phyloP scores from a whole-genome alignment of 2,329 filamentous ascomycete genomes.

The Epichloe typhina region DNA sequence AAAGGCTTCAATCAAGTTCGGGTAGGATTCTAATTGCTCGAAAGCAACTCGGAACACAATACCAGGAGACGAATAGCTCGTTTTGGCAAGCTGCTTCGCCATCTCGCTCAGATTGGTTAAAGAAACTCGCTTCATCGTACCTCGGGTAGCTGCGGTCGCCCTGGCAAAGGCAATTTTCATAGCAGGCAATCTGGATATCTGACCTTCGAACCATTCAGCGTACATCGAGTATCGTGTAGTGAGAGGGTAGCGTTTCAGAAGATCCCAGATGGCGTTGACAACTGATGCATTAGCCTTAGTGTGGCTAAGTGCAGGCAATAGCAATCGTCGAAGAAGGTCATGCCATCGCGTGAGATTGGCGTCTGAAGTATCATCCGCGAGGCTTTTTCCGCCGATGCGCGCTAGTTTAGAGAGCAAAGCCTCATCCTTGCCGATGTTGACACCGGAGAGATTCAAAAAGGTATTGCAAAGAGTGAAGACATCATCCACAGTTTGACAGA shows the following conservation, averaged over 20 bases:
- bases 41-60: constrained; percentile 84
- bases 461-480: constrained; percentile 77
- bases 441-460: constrained; percentile 73
- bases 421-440: constrained; percentile 78
- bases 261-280: constrained; percentile 74
- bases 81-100: constrained; percentile 79
- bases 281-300: constrained; percentile 73
- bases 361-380: constrained; percentile 55
- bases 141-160: constrained; percentile 65
- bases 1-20: constrained; percentile 87
- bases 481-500: constrained; percentile 84
- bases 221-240: constrained; percentile 77
- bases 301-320: constrained; percentile 81
- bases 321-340: constrained; percentile 65
- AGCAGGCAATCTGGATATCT: constrained; percentile 61
- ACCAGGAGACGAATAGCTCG: constrained; percentile 81
- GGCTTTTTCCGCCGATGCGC: constrained; percentile 68
- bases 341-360: constrained; percentile 69
- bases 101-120: constrained; percentile 77
- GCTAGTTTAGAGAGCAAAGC: constrained; percentile 67
- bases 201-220: constrained; percentile 79
- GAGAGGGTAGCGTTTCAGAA: constrained; percentile 67
- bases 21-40: constrained; percentile 83
- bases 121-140: constrained; percentile 79
- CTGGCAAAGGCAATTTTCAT: constrained; percentile 68